These are phyloP conservation scores for Leccinum aurantiacum DNA, from an alignment of 768 basidiomycete genomes.

Conservation along the genomic window DNA sequence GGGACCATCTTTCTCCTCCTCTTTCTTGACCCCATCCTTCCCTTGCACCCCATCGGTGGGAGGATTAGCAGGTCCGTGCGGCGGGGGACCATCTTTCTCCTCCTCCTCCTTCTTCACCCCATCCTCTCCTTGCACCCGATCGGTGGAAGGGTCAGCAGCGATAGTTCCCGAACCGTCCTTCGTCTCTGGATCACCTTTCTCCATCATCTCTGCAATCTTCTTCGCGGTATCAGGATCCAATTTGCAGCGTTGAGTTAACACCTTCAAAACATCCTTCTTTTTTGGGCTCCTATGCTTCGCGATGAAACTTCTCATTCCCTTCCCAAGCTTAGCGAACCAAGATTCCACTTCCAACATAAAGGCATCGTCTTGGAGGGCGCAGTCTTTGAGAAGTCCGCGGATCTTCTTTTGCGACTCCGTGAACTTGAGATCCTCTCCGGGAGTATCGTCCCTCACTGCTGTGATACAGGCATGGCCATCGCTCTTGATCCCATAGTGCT, in stretches of 20 bases:
- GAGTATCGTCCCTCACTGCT: conserved; percentile 24
- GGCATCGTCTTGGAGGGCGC: conserved; percentile 13
- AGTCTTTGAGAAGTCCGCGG: conserved; percentile 17
- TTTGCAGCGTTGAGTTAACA: conserved; percentile 20
- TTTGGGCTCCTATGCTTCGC: conserved; percentile 14
- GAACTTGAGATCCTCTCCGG: conserved; percentile 23
- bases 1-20: not conserved
- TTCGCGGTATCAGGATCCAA: conserved; percentile 20
- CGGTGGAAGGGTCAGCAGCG: not conserved
- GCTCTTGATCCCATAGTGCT: conserved; percentile 25
- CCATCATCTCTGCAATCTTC: conserved; percentile 25
- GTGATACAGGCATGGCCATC: conserved; percentile 35
- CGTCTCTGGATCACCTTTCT: conserved; percentile 7
- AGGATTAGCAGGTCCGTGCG: not conserved
- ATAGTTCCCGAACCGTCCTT: not conserved
- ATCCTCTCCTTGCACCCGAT: not conserved
- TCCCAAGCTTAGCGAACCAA: conserved; percentile 21
- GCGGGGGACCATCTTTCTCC: too few relatives aligned
- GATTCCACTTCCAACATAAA: conserved; percentile 14
- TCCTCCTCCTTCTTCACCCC: not conserved
- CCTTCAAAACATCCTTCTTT: conserved; percentile 16
- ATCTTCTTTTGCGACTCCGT: conserved; percentile 23
- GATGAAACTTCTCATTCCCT: conserved; percentile 18
- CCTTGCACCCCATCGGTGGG: not conserved
- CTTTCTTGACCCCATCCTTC: not conserved